phyloP scores from a whole-genome alignment of 1,139 yeast genomes.

The Hyphopichia buzzinii region DNA sequence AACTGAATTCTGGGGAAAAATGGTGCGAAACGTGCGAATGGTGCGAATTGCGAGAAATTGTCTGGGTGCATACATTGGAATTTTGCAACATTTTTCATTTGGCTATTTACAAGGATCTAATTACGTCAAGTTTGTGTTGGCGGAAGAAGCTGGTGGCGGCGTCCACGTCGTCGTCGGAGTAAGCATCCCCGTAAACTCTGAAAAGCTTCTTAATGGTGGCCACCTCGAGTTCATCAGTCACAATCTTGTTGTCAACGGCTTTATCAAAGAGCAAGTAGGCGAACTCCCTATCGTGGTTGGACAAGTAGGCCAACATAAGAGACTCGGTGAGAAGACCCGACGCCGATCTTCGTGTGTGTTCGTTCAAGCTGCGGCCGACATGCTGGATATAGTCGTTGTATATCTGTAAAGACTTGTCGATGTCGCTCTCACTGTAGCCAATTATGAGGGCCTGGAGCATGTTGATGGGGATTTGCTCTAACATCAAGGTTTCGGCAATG shows the following conservation, averaged over 20 bases:
- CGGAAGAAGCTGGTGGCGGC: constrained; percentile 23
- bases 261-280: constrained; percentile 62
- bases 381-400: constrained; percentile 50
- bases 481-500: constrained; percentile 47
- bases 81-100: neutral
- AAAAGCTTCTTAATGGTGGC: constrained; percentile 44
- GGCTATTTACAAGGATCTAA: constrained; percentile 8
- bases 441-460: constrained; percentile 47
- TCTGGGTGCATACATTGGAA: neutral
- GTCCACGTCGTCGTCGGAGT: constrained; percentile 32
- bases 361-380: constrained; percentile 36
- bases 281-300: constrained; percentile 57
- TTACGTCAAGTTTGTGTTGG: constrained; percentile 7
- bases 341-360: constrained; percentile 34
- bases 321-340: constrained; percentile 54
- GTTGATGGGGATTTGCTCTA: constrained; percentile 34
- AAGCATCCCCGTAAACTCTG: constrained; percentile 58
- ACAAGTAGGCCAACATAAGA: constrained; percentile 47
- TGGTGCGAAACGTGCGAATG: too few species aligned
- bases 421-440: constrained; percentile 43
- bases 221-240: constrained; percentile 44
- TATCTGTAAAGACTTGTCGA: constrained; percentile 44
- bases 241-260: constrained; percentile 41
- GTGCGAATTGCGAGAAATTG: too few species aligned
- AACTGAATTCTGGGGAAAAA: too few species aligned